A percentile compares a stretch with the other conserved stretches of the same genome.
These are phyloP conservation scores for Phialemoniopsis sp. DNA, from an alignment of 2,329 filamentous ascomycete genomes.

Conservation along the genomic window DNA sequence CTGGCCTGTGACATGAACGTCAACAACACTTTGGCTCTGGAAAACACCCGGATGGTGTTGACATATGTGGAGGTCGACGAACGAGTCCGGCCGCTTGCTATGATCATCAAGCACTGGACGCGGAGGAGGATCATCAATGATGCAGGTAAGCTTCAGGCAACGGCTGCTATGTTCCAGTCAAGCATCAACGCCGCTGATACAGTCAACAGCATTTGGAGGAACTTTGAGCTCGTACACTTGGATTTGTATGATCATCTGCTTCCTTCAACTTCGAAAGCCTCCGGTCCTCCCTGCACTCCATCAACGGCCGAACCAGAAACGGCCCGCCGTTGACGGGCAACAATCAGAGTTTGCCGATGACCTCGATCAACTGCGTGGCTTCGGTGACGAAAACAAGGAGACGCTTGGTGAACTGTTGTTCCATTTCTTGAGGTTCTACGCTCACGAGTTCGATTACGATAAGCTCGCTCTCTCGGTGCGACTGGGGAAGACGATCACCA, in stretches of 20 bases:
- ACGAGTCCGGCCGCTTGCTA: constrained; percentile 84
- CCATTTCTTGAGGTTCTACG: constrained; percentile 92
- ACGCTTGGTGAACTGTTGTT: constrained; percentile 84
- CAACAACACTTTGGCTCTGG: constrained; percentile 90
- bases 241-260: constrained; percentile 98
- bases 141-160: constrained; percentile 65
- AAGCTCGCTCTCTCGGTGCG: constrained; percentile 81
- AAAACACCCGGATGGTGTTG: constrained; percentile 97
- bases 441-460: constrained; percentile 88
- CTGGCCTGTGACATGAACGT: constrained; percentile 98
- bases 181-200: not conserved
- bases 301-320: constrained; percentile 61
- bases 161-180: not conserved
- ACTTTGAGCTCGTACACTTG: constrained; percentile 98
- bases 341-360: constrained; percentile 84
- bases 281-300: constrained; percentile 85
- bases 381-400: constrained; percentile 76
- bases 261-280: constrained; percentile 81
- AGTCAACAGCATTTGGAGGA: constrained; percentile 70
- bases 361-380: constrained; percentile 67
- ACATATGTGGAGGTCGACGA: constrained; percentile 94
- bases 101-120: constrained; percentile 98
- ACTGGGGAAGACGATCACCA: constrained; percentile 71
- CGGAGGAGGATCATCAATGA: constrained; percentile 90
- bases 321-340: constrained; percentile 58